These are phyloP conservation scores for Apophysomyces variabilis DNA, from an alignment of 371 early-diverging fungal species.

Conservation along the genomic window DNA sequence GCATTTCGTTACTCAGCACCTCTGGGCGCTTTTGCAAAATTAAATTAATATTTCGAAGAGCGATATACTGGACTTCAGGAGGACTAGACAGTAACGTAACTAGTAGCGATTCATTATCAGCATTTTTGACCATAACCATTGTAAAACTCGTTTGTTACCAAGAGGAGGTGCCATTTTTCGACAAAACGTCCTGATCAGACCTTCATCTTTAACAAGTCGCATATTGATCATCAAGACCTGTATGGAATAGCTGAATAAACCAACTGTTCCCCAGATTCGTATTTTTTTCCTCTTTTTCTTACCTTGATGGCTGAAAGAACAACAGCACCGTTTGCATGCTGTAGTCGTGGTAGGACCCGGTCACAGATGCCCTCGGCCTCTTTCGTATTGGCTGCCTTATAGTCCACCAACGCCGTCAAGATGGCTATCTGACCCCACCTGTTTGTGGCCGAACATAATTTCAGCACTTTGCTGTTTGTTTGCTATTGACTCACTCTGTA, in stretches of 20 bases:
- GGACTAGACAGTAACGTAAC: slow-evolving; percentile 88
- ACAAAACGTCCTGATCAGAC: slow-evolving; percentile 65
- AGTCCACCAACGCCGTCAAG: slow-evolving; percentile 82
- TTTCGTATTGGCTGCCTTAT: slow-evolving; percentile 33
- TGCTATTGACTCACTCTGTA: slow-evolving; percentile 72
- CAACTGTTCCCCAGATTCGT: too few species aligned
- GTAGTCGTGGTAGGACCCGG: slow-evolving; percentile 91
- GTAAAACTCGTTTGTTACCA: slow-evolving; percentile 46
- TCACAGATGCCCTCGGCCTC: slow-evolving; percentile 93
- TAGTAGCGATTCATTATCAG: slow-evolving; percentile 16
- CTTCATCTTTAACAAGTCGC: slow-evolving; percentile 68
- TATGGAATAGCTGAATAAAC: not conserved
- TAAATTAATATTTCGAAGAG: slow-evolving; percentile 88
- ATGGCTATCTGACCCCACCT: slow-evolving; percentile 96
- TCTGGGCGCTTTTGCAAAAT: slow-evolving; percentile 85
- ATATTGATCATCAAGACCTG: slow-evolving; percentile 71
- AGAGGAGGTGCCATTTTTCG: slow-evolving; percentile 92
- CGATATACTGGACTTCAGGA: slow-evolving; percentile 95
- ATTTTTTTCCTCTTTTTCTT: not conserved
- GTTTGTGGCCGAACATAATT: slow-evolving; percentile 1
- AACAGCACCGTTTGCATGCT: slow-evolving; percentile 58
- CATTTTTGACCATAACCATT: not conserved
- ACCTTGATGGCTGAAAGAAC: slow-evolving; percentile 81
- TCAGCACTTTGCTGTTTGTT: slow-evolving; percentile 2
- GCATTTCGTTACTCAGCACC: slow-evolving; percentile 83